phyloP scores from a whole-genome alignment of 331 rosid species.

The Rosa hybrid region DNA sequence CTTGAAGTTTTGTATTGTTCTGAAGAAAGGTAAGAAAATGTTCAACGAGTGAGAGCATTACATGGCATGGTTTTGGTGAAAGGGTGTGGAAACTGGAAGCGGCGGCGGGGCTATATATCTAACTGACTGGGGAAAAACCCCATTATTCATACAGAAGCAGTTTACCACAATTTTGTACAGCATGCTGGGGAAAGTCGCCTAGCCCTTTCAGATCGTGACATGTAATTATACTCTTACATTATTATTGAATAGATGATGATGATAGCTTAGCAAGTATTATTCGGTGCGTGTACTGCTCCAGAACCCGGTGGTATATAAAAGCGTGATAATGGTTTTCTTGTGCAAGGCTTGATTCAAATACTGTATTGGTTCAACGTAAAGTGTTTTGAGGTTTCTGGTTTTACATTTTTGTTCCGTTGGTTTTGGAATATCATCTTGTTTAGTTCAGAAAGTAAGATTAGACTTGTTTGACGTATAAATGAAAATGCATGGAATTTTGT shows the following conservation, averaged over 20 bases:
- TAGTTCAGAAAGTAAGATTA: not conserved
- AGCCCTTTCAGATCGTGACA: conserved; percentile 81
- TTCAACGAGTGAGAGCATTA: conserved; percentile 48
- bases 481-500: not conserved
- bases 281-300: conserved; percentile 8
- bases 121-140: conserved; percentile 33
- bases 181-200: conserved; percentile 53
- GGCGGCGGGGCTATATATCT: conserved; percentile 31
- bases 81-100: conserved; percentile 53
- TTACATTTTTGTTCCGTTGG: not conserved
- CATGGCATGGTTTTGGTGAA: conserved; percentile 81
- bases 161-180: conserved; percentile 54
- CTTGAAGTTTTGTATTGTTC: conserved; percentile 68
- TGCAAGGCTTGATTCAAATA: conserved; percentile 32
- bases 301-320: conserved; percentile 44
- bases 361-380: not conserved
- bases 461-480: not conserved
- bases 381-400: not conserved
- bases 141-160: conserved; percentile 34
- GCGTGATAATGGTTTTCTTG: conserved; percentile 38
- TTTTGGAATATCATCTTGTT: not conserved
- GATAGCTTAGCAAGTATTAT: conserved; percentile 13
- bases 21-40: conserved; percentile 52
- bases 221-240: conserved; percentile 69
- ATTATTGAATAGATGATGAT: conserved; percentile 30